Evolutionary conservation across 176 grass and related monocot genomes (phyloP).

Genomic region (Chrysopogon serrulatus): DNA sequence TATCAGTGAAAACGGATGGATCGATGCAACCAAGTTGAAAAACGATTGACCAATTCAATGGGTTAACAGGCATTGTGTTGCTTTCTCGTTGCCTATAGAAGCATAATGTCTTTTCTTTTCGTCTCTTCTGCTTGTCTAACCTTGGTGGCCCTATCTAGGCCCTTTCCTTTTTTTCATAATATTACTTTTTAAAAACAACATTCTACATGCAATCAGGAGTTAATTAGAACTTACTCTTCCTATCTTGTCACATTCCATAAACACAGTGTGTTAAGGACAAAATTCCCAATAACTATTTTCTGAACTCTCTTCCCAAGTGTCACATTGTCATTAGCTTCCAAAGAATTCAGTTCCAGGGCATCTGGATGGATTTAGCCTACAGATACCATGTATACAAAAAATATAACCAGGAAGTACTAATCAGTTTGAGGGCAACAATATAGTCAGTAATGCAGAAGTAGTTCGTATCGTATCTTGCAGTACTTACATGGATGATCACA

Average conservation of each 20-base stretch:
- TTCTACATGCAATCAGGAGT: neutral
- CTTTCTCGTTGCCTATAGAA: slow-evolving; percentile 10
- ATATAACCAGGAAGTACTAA: neutral
- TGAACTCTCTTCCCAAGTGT: neutral
- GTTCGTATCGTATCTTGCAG: neutral
- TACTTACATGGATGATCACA: neutral
- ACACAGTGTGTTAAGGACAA: neutral
- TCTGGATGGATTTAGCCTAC: neutral
- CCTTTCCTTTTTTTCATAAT: neutral
- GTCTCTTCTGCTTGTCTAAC: neutral
- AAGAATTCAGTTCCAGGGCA: neutral
- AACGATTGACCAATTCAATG: slow-evolving; percentile 6
- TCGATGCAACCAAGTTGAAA: neutral
- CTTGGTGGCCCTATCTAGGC: neutral
- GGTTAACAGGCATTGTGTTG: neutral
- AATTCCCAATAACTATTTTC: neutral
- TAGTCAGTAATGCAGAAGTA: neutral
- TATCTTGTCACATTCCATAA: neutral
- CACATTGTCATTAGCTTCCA: neutral
- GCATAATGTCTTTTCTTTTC: neutral
- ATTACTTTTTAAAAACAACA: neutral
- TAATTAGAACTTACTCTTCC: neutral
- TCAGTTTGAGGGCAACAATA: neutral
- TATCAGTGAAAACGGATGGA: neutral
- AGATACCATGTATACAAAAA: neutral